Evolutionary conservation across 1,284 basidiomycete genomes (phyloP).

Genomic region (Athelia sp.): DNA sequence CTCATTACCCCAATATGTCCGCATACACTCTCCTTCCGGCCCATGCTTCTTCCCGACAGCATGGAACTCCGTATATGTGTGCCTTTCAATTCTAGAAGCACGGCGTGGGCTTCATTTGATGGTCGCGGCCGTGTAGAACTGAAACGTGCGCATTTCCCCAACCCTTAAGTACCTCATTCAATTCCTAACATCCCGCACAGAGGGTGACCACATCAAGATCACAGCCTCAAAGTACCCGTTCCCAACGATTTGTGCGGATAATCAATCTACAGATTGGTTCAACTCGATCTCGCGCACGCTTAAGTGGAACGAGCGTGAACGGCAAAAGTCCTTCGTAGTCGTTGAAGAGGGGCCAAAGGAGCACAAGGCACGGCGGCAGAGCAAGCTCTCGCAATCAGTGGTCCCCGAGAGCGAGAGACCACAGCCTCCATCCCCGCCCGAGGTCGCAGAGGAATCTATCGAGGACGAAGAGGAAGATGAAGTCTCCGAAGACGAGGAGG

Average conservation of each 20-base stretch:
- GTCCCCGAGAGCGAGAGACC: background rate
- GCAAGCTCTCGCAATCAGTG: slow-evolving; percentile 10
- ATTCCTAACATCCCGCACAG: slow-evolving; percentile 38
- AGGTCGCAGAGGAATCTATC: slow-evolving; percentile 24
- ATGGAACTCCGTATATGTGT: slow-evolving; percentile 99
- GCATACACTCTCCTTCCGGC: slow-evolving; percentile 97
- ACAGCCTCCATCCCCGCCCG: slow-evolving; percentile 7
- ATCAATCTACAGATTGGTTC: slow-evolving; percentile 99
- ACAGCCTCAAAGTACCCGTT: slow-evolving; percentile 98
- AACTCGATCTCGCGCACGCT: slow-evolving; percentile 92
- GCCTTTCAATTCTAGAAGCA: slow-evolving; percentile 96
- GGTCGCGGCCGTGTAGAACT: slow-evolving; percentile 95
- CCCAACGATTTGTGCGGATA: slow-evolving; percentile 97
- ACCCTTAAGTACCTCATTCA: background rate
- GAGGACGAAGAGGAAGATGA: slow-evolving; percentile 48
- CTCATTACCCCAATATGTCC: slow-evolving; percentile 98
- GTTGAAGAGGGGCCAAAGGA: slow-evolving; percentile 75
- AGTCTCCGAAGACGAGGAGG: slow-evolving; percentile 50
- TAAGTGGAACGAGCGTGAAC: slow-evolving; percentile 97
- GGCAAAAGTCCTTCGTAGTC: slow-evolving; percentile 97
- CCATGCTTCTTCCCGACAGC: slow-evolving; percentile 96
- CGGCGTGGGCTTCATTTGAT: slow-evolving; percentile 99
- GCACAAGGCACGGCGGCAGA: slow-evolving; percentile 26
- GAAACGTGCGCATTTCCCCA: slow-evolving; percentile 66
- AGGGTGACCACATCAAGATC: slow-evolving; percentile 99